Base-by-base conservation (phyloP, 2,329 filamentous ascomycete genomes). In the Cordyceps tenuipes region DNA sequence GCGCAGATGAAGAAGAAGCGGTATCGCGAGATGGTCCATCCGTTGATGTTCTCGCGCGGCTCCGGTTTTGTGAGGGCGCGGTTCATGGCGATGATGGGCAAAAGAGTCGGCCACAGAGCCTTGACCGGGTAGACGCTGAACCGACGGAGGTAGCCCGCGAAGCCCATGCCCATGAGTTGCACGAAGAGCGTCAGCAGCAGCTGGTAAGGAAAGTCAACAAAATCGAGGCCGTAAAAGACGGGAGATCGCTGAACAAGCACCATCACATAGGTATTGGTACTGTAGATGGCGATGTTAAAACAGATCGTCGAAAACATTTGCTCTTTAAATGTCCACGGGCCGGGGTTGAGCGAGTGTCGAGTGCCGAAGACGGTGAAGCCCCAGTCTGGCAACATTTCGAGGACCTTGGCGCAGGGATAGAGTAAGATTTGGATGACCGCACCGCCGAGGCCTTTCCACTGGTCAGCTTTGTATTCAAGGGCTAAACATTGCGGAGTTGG, bases 301-400 rank as follows among this genome's bases (percentile, higher is more conserved):
- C 82, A 82, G 63, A 83, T 80, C 3, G 79, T 79, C 41, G 83
- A 79, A n/a, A 84, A 69, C 73, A 82, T 81, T 64, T 85, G 82
- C 67, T 85, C 82, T 66, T 85, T 85, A 64, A 77, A 78, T 54
- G 77, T 80, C 68, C 84, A 84, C 0, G 75, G 76, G 0, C 81
- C 80, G 0, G 81, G 79, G 63, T 83, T 83, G 15, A 82, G 70
- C 9, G 72, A 74, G 62, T 78, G 72, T 10, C 72, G 70, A 1
- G 69, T 62, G 0, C 77, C 77, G 55, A 71, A 71, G 5, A 80
- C 57, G 0, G 71, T 75, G 59, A 81, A 61, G 4, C 76, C 74
- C 70, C 75, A 77, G 56, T 76, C 73, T 0, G 79, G 79, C 0
- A 82, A 65, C 15, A 71, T 73, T 13, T 77, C 77, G 39, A 79